Evolutionary conservation across 208 protist species (phyloP), one percentile per base, ranked within the genome.

Genomic region (Leishmania gerbilli): DNA sequence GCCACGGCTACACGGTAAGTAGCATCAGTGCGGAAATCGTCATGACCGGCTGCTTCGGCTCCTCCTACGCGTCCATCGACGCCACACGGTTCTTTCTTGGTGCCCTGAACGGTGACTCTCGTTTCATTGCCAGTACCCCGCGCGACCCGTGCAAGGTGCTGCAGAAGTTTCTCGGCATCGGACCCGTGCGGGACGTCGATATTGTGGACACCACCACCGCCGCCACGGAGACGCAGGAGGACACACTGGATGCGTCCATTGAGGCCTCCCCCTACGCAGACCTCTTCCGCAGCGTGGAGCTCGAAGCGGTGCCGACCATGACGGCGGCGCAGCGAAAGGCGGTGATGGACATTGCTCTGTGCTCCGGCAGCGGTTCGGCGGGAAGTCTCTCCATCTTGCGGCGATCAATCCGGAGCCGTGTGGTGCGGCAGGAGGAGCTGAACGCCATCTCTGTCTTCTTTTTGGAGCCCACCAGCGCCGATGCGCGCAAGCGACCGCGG

Each of bases 401-500:
- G 1, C 85, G 93, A 47, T 93, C 93, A 11, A 79, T 96, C 11
- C 90, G 95, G 11, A 86, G 92, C 64, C 79, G 81, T n/a, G 80
- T 94, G 5, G 85, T 94, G 40, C 89, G 87, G 7, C 80, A 85
- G 15, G 89, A 94, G 82, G 87, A 87, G 24, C 82, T 97, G 3
- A 93, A 96, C 85, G 92, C 90, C 40, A 82, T 93, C 3, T 96
- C 92, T 47, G 89, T 89, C 42, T 97, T 97, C 72, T 93, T 93
- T 47, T 67, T 97, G 37, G 84, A 84, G 31, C 75, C 77, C 7
- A 42, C 53, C 31, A 24, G 40, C 51, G 42, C 7, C 42, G 71
- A 79, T 31, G 47, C 76, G 49, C 74, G 74, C 58, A 91, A 89
- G 82, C 82, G 83, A 15, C 67, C 37, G 5, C 81, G 88, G 24